Evolutionary conservation across 495 filamentous ascomycete genomes (phyloP), one percentile per base, ranked within the genome.

Genomic region (Oleoguttula mirabilis): DNA sequence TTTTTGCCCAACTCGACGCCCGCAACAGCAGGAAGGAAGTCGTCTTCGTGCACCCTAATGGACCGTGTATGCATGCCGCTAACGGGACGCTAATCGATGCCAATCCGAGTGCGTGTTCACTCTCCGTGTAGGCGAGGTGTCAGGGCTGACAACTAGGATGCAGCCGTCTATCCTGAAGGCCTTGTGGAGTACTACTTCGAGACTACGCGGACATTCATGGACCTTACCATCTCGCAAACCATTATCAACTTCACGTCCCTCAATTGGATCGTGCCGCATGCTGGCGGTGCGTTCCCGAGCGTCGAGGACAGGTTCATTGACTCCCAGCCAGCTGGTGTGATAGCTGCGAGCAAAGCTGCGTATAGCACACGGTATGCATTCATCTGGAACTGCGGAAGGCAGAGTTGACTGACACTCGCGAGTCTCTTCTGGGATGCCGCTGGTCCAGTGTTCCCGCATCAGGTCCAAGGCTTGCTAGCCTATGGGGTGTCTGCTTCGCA

Each of bases 131-230:
- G 21, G n/a, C n/a, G n/a, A n/a, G n/a, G n/a, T n/a, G n/a, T n/a
- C n/a, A n/a, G n/a, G n/a, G n/a, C n/a, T n/a, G n/a, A n/a, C n/a
- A n/a, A n/a, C n/a, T n/a, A n/a, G n/a, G n/a, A n/a, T 4, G 3
- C 25, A 57, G 54, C 54, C 34, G 42, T 47, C 0, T 43, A 54
- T 11, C 43, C 51, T 15, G 37, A 42, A 6, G 55, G 55, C 4
- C 42, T 55, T 1, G 48, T 52, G 25, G 55, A 57, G 23, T 55
- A 51, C 42, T 57, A 57, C 36, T 57, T 54, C 41, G 55, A 57
- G 32, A 57, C 55, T 10, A 51, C 55, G 2, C 36, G 55, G 12
- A 51, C 55, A 10, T 51, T 57, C 10, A 48, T 45, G 17, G 39
- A 35, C 11, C 53, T 57, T n/a, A 55, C 55, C 3, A 48, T 51